Base-by-base conservation (phyloP, 768 basidiomycete species). In the Tricholoma saponaceum region DNA sequence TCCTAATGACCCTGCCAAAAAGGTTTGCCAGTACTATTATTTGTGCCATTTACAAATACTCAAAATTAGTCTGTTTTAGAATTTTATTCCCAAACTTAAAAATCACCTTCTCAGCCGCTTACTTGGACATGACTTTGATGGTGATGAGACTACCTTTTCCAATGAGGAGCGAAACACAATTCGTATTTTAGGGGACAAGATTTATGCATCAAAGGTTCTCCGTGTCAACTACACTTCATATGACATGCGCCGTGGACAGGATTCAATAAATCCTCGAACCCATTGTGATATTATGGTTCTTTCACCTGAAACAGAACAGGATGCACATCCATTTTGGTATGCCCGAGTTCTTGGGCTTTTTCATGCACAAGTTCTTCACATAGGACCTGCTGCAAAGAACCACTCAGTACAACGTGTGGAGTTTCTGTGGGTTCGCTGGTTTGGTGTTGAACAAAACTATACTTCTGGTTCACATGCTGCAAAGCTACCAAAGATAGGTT, bases 391-490 rank as follows among this genome's bases (percentile, higher is more conserved):
- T 14, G 47, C 50, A 7, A 6, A 8, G 1, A 46, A 63, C 23
- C 12, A 23, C 14, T 49, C n/a, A 22, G 18, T 37, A 18, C 49
- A 37, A 16, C 55, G 47, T 20, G 60, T 74, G 35, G 70, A 75
- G 14, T 61, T 78, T 18, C 62, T 79, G 0, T 77, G 74, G 73
- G 68, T 79, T 3, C 69, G 69, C 0, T 79, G 77, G 77, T 63
- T 76, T 25, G 72, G 69, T 2, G 51, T 43, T 0, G 69, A 72
- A 28, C 64, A 62, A 1, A 58, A 59, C 1, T 54, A 61, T 37
- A 53, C 20, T 3, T 61, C 49, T 28, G 66, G 70, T 12, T 56
- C 57, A 26, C 39, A 51, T 3, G 26, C 55, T 33, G 59, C 63
- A 1, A n/a, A 35, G 2, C 62, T 73, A 2, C 70, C 70, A 9